phyloP scores from a whole-genome alignment of 352 stramenopile species.

The Pythium rhizo-oryzae region DNA sequence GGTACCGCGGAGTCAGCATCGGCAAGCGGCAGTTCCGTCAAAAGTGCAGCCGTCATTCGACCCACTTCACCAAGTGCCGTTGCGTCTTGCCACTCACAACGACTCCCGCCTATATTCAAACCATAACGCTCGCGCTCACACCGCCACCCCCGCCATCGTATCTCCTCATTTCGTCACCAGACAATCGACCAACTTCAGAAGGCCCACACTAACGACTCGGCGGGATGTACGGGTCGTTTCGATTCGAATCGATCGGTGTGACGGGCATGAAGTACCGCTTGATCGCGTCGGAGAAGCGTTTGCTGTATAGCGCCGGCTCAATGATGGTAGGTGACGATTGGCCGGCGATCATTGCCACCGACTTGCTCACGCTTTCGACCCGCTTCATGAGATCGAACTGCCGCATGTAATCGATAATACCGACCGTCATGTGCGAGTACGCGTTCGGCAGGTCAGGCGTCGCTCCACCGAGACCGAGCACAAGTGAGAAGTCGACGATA shows the following conservation, averaged over 20 bases:
- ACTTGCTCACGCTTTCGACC: constrained; percentile 98
- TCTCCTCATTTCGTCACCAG: background rate
- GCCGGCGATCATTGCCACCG: constrained; percentile 97
- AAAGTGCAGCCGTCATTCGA: constrained; percentile 56
- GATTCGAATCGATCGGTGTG: constrained; percentile 69
- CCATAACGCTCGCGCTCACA: constrained; percentile 45
- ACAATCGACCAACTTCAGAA: background rate
- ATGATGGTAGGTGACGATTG: constrained; percentile 98
- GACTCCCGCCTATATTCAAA: constrained; percentile 56
- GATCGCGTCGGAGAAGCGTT: constrained; percentile 95
- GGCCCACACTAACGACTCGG: constrained; percentile 2
- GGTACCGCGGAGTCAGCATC: constrained; percentile 53
- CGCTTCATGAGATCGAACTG: constrained; percentile 99
- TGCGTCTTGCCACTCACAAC: constrained; percentile 62
- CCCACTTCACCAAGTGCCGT: constrained; percentile 58
- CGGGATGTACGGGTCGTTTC: constrained; percentile 24
- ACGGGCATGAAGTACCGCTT: constrained; percentile 98
- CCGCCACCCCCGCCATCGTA: constrained; percentile 20
- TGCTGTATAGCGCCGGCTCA: constrained; percentile 95
- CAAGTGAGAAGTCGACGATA: constrained; percentile 99
- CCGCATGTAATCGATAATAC: constrained; percentile 99
- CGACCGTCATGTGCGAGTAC: constrained; percentile 91
- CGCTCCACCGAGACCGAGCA: constrained; percentile 90
- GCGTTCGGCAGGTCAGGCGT: constrained; percentile 34
- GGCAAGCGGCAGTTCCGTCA: constrained; percentile 53